phyloP scores from a whole-genome alignment of 805 yeast species.

The Yarrowia keelungensis region DNA sequence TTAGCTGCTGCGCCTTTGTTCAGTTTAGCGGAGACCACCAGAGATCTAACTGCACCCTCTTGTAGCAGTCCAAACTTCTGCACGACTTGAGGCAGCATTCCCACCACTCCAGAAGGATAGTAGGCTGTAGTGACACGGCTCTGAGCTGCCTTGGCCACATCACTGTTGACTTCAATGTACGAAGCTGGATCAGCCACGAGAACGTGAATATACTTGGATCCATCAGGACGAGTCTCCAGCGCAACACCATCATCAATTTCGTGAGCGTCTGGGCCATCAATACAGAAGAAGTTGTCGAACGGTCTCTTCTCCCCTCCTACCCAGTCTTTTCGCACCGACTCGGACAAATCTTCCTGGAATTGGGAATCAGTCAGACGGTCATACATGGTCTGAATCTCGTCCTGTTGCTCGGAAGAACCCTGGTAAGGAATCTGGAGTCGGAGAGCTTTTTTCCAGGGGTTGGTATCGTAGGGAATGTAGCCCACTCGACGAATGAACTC shows the following conservation, averaged over 20 bases:
- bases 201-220: conserved; percentile 56
- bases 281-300: conserved; percentile 63
- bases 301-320: conserved; percentile 1
- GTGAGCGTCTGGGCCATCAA: conserved; percentile 78
- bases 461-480: conserved; percentile 17
- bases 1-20: not conserved
- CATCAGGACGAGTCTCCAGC: conserved; percentile 48
- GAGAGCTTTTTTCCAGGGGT: conserved; percentile 24
- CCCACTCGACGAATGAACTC: conserved; percentile 15
- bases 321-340: not conserved
- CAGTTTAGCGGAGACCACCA: conserved; percentile 12
- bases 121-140: conserved; percentile 62
- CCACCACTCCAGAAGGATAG: conserved; percentile 66
- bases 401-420: conserved; percentile 22
- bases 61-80: conserved; percentile 25
- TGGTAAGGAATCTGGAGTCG: conserved; percentile 30
- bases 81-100: conserved; percentile 68
- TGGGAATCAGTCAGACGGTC: not conserved
- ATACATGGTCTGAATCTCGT: conserved; percentile 22
- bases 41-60: conserved; percentile 10
- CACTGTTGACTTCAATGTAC: conserved; percentile 50
- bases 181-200: conserved; percentile 92
- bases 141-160: conserved; percentile 15
- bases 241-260: conserved; percentile 96
- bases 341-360: not conserved